phyloP scores from a whole-genome alignment of 2,329 filamentous ascomycete genomes.

The Fusarium burgessii region DNA sequence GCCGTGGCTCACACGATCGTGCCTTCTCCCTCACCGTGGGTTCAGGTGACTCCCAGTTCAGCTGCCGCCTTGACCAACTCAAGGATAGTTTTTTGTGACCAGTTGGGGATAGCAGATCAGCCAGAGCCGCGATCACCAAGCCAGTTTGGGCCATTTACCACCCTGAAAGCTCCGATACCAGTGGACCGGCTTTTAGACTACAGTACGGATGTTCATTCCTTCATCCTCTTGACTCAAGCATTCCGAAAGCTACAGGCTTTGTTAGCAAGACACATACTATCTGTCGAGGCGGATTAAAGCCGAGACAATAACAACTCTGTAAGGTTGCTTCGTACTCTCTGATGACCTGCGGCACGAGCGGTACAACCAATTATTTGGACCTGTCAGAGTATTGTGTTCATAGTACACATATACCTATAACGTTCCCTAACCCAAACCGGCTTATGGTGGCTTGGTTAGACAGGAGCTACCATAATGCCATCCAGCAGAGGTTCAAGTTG shows the following conservation, averaged over 20 bases:
- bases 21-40: slow-evolving; percentile 17
- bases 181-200: slow-evolving; percentile 15
- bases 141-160: slow-evolving; percentile 26
- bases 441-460: not conserved
- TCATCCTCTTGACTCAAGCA: slow-evolving; percentile 40
- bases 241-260: slow-evolving; percentile 2
- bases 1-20: slow-evolving; percentile 33
- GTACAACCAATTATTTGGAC: slow-evolving; percentile 21
- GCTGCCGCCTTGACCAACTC: slow-evolving; percentile 30
- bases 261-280: slow-evolving; percentile 33
- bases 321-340: not conserved
- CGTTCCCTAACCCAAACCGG: not conserved
- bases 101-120: slow-evolving; percentile 29
- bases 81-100: slow-evolving; percentile 11
- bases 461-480: slow-evolving; percentile 10
- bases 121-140: slow-evolving; percentile 33
- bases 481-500: not conserved
- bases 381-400: slow-evolving; percentile 7
- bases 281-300: slow-evolving; percentile 24
- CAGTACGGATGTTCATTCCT: slow-evolving; percentile 16
- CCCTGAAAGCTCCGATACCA: slow-evolving; percentile 13
- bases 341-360: slow-evolving; percentile 15
- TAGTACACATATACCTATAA: not conserved
- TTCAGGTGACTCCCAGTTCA: slow-evolving; percentile 38
- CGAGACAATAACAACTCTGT: slow-evolving; percentile 20